A percentile compares a stretch with the other conserved stretches of the same genome.
Conservation (phyloP, 495 filamentous ascomycete genomes). For the Podospora australis region DNA sequence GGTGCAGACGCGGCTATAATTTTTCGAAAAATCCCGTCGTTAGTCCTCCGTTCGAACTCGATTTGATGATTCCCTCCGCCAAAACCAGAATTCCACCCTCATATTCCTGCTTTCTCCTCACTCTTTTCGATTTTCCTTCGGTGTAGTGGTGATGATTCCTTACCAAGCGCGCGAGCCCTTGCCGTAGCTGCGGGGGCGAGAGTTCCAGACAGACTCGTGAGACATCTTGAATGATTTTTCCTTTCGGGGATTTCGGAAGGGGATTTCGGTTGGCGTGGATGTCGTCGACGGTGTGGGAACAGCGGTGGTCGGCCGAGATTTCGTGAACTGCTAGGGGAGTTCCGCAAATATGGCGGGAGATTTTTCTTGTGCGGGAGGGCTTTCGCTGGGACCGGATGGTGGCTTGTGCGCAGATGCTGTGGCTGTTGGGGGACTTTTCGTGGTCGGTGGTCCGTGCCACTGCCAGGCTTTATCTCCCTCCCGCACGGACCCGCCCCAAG, state of each 20-base stretch:
- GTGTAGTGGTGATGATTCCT: conserved; percentile 22
- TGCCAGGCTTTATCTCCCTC: no score
- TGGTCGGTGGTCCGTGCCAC: no score
- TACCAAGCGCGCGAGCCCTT: conserved; percentile 92
- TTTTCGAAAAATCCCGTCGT: conserved; percentile 4
- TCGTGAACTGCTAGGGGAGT: conserved; percentile 3
- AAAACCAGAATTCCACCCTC: neutral
- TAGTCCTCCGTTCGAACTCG: conserved; percentile 8
- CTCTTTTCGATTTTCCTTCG: conserved; percentile 6
- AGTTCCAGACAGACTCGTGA: conserved; percentile 99
- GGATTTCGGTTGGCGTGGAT: conserved; percentile 15
- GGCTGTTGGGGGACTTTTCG: conserved; percentile 6
- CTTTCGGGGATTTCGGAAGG: conserved; percentile 9
- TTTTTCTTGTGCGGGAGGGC: conserved; percentile 28
- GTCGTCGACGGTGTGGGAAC: conserved; percentile 13
- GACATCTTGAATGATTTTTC: conserved; percentile 61
- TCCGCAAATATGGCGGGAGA: conserved; percentile 20
- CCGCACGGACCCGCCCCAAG: no score
- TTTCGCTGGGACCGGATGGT: conserved; percentile 15
- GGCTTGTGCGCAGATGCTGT: conserved; percentile 13
- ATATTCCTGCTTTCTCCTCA: conserved; percentile 1
- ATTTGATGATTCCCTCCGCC: neutral
- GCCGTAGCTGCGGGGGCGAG: conserved; percentile 90
- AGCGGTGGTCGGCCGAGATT: conserved; percentile 11
- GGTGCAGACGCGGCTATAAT: conserved; percentile 89